phyloP scores from a whole-genome alignment of 306 rosid genomes.

The Corylus avellana region DNA sequence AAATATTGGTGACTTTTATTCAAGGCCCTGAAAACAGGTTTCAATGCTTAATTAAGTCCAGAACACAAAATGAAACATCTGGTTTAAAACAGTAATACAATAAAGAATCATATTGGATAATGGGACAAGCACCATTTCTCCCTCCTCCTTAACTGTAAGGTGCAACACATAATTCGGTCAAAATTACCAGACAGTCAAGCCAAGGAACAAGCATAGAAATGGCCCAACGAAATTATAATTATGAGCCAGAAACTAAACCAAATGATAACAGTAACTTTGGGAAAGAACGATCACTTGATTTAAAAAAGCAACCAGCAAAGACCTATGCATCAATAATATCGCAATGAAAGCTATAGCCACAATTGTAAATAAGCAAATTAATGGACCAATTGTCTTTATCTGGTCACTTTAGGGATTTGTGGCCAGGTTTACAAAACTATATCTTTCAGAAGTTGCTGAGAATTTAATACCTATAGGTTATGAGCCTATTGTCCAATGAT shows the following conservation, averaged over 20 bases:
- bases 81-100: constrained; percentile 23
- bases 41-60: constrained; percentile 45
- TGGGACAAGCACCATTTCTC: constrained; percentile 10
- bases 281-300: constrained; percentile 1
- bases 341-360: constrained; percentile 22
- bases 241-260: background rate
- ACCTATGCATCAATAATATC: constrained; percentile 30
- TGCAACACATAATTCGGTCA: constrained; percentile 13
- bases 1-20: constrained; percentile 30
- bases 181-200: constrained; percentile 42
- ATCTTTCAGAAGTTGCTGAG: constrained; percentile 35
- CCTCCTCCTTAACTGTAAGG: constrained; percentile 47
- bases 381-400: constrained; percentile 46
- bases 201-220: constrained; percentile 12
- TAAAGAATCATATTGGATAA: constrained; percentile 22
- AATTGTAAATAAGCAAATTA: constrained; percentile 28
- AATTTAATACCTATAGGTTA: constrained; percentile 51
- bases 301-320: constrained; percentile 63
- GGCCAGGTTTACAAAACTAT: constrained; percentile 44
- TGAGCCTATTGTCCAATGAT: constrained; percentile 43
- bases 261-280: background rate
- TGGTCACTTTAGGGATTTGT: constrained; percentile 57
- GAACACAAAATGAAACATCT: constrained; percentile 37
- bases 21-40: constrained; percentile 37
- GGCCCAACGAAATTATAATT: background rate